Base-by-base conservation (phyloP, 495 filamentous ascomycete genomes). In the Chaetomidium leptoderma region DNA sequence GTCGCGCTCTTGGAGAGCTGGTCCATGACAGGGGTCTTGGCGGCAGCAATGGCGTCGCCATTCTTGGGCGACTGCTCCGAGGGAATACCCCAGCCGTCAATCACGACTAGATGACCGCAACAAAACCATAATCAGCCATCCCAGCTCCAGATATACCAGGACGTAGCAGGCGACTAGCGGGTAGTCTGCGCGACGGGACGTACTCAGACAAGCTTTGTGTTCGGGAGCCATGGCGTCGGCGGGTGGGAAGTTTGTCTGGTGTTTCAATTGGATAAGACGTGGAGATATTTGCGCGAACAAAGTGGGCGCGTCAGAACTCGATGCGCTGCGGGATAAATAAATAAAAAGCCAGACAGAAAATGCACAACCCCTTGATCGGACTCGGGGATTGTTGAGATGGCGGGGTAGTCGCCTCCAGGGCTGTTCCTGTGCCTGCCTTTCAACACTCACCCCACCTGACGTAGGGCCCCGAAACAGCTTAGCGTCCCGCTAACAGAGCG, bases 11-110 rank as follows among this genome's bases (percentile, higher is more conserved):
- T 49, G 58, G 68, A 74, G 61, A 76, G 65, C 53, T 66, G 70
- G 64, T 74, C 71, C 67, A 75, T 74, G 70, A 84, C 84, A 32
- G 93, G 93, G 37, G 93, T 97, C 62, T 95, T 80, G 60, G 93
- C 93, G 60, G 86, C 87, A 55, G 88, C 83, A 71, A 98, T 97
- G 67, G 93, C 93, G 82, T 98, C 91, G 70, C 93, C 93, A 73
- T 92, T 70, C 53, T 85, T 83, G 53, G 85, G 86, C 16, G 90
- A 91, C 40, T 86, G 76, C 59, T 85, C 85, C 68, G 82, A 82
- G 63, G 91, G 82, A 61, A 97, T 85, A 70, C 93, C 93, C 93
- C 93, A 98, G 61, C 93, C 93, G 77, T 98, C 95, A 78, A 97
- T 97, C 72, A 96, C 91, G 80, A 97, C 90, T 76, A 65, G 70